Base-by-base conservation (phyloP, 495 filamentous ascomycete species). In the Penicillium salamii region DNA sequence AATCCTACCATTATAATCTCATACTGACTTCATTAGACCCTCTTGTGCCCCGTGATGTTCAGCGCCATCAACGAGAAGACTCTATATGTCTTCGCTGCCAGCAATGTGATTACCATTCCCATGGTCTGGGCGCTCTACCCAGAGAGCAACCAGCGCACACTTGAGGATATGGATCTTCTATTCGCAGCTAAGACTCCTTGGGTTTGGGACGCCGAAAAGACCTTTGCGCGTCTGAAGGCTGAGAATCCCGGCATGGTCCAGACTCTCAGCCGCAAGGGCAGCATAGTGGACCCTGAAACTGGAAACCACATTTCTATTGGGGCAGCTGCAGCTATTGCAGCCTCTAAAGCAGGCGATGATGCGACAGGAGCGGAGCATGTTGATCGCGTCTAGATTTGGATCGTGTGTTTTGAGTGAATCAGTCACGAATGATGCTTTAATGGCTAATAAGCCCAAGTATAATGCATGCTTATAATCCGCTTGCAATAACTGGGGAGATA, bases 41-140 rank as follows among this genome's bases (percentile, higher is more conserved):
- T 86, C 6, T 67, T 86, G 4, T 83, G 80, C 42, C 84, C 84
- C 2, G 74, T 83, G 5, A 82, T 87, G 72, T 86, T 88, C 62
- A 68, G 56, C 40, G 67, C 74, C 6, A 78, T 87, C 20, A 77
- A 75, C 20, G 80, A 85, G 33, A 86, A 84, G 61, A 87, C 84
- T 0, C 71, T 86, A 7, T 84, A 87, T 52, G 79, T 87, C 18
- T 87, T 87, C 56, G 84, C 74, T 11, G 76, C 76, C 21, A 78
- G 72, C 60, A 87, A 86, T 58, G 72, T 82, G 23, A 66, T 85
- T 53, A 76, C 77, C 5, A 79, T 86, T 13, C 80, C 81, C 8
- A 81, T 85, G 67, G 79, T 87, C 18, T 87, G 81, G 80, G 81
- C 78, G n/a, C 52, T 85, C 0, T 87, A 87, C 44, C 84, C 84